Percentiles rank a stretch among this genome's conserved stretches.
These are phyloP conservation scores for Eurotiales sp. DNA, from an alignment of 2,329 filamentous ascomycete species.

Conservation along the genomic window DNA sequence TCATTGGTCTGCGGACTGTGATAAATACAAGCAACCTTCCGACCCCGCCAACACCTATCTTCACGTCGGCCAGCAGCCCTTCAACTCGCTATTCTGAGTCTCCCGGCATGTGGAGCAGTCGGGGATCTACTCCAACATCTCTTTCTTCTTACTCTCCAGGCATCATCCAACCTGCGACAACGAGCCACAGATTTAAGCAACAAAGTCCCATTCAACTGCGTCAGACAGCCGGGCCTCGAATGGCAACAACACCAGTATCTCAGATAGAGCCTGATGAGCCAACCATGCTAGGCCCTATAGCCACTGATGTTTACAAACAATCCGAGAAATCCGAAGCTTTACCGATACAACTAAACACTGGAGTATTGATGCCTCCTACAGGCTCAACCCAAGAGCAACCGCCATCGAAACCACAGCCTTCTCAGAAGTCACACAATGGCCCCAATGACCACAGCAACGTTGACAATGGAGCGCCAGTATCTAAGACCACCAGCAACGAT, in stretches of 20 bases:
- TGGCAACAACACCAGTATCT: slow-evolving; percentile 10
- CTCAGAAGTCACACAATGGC: slow-evolving; percentile 32
- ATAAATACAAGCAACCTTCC: slow-evolving; percentile 34
- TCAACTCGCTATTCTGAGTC: slow-evolving; percentile 46
- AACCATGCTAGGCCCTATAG: slow-evolving; percentile 15
- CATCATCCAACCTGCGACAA: slow-evolving; percentile 38
- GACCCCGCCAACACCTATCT: slow-evolving; percentile 35
- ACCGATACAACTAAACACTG: slow-evolving; percentile 1
- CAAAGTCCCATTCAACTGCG: slow-evolving; percentile 16
- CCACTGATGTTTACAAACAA: slow-evolving; percentile 14
- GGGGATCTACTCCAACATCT: slow-evolving; percentile 48
- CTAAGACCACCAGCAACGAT: neutral
- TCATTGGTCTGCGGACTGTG: slow-evolving; percentile 35
- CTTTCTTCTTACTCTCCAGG: slow-evolving; percentile 49
- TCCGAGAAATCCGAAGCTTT: slow-evolving; percentile 5
- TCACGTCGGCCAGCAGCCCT: slow-evolving; percentile 40
- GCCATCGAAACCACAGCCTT: slow-evolving; percentile 52
- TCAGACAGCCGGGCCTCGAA: slow-evolving; percentile 5
- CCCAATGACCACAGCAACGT: slow-evolving; percentile 24
- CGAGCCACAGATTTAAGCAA: slow-evolving; percentile 32
- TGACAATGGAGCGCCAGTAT: slow-evolving; percentile 19
- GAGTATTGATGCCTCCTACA: slow-evolving; percentile 40
- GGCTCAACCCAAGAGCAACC: slow-evolving; percentile 62
- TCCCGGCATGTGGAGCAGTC: slow-evolving; percentile 45
- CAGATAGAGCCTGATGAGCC: slow-evolving; percentile 17